Conservation (phyloP, 2,329 filamentous ascomycete genomes). For the Diaporthe velutina region DNA sequence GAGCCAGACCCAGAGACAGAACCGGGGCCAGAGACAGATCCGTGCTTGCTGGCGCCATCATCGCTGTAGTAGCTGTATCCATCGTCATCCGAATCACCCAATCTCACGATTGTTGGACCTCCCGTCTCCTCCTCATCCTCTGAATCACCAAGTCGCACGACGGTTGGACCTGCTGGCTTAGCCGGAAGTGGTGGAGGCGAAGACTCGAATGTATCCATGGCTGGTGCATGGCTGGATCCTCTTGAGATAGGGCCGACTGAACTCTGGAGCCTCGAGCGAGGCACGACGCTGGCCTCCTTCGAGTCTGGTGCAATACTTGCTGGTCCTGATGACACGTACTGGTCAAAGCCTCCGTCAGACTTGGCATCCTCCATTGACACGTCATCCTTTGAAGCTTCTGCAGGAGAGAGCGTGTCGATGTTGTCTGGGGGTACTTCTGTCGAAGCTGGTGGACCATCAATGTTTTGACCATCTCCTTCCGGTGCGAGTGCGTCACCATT, state of each 20-base stretch:
- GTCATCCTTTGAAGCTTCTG: background rate
- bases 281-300: conserved; percentile 26
- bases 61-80: conserved; percentile 37
- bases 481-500: background rate
- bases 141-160: conserved; percentile 49
- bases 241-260: background rate
- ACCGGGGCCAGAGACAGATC: conserved; percentile 12
- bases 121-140: conserved; percentile 44
- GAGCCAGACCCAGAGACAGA: background rate
- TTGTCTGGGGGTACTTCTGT: background rate
- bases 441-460: background rate
- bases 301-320: conserved; percentile 33
- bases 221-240: conserved; percentile 19
- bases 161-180: conserved; percentile 46
- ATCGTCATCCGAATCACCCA: conserved; percentile 45
- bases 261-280: conserved; percentile 28
- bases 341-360: conserved; percentile 42
- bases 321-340: conserved; percentile 41
- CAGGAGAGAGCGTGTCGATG: background rate
- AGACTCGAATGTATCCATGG: background rate
- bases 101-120: conserved; percentile 51
- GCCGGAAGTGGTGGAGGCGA: conserved; percentile 35
- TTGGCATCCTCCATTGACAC: conserved; percentile 37
- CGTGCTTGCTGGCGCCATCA: conserved; percentile 35
- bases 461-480: background rate